Evolutionary conservation across 2,329 filamentous ascomycete species (phyloP), one percentile per base, ranked within the genome.

Genomic region (Aspergillus novoparasiticus): DNA sequence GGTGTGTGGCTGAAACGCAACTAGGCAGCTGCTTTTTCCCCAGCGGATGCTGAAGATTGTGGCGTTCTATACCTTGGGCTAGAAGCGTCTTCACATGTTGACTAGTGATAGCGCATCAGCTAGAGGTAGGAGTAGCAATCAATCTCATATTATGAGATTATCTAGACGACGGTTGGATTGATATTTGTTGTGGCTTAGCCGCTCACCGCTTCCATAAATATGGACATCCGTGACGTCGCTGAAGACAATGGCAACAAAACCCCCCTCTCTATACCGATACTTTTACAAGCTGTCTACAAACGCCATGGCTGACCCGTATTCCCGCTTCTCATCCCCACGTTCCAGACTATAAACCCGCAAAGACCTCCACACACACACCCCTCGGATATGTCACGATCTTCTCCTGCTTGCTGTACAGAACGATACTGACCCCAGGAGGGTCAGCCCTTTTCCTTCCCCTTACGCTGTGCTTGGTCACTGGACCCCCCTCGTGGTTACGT

Each of bases 351-450:
- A 66, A 56, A 23, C 12, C 51, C 55, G 57, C 50, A 61, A 51
- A 53, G 57, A 41, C 56, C 48, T 56, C 41, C 61, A 34, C 56
- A 63, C 30, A 63, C 30, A 41, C 39, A 32, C 39, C 41, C 55
- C 64, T 59, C 62, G 71, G 71, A 72, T 66, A 76, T 75, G 73
- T 70, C 63, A 68, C 62, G 58, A 62, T 69, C 64, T 59, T 65
- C 69, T 64, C 59, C 64, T 60, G 54, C 58, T 61, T 71, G 62
- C 68, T 64, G 58, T 63, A 66, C 63, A 60, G 65, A 68, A 66
- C 64, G 57, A 66, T 63, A 71, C 28, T 65, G 68, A 70, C 69
- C 63, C 66, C 68, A 67, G 68, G 69, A 71, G 70, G 70, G 69
- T 69, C 67, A 66, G 67, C 65, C 39, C 50, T 71, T 63, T 48